These are phyloP conservation scores for Zygoascus tannicola DNA, from an alignment of 805 yeast genomes.

Conservation along the genomic window DNA sequence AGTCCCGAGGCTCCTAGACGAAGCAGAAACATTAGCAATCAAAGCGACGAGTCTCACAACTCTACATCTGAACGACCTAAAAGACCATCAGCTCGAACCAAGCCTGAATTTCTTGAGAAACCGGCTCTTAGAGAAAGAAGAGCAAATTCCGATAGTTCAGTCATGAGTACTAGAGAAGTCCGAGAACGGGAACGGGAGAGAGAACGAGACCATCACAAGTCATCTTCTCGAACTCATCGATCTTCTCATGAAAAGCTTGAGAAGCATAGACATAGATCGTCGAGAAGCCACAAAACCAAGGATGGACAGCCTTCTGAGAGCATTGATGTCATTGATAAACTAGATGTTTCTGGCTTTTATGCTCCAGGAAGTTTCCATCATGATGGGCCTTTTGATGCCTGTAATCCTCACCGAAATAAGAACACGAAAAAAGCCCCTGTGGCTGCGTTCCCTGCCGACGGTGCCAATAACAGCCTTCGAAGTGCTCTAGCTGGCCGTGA, in stretches of 20 bases:
- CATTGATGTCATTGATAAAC: slow-evolving; percentile 86
- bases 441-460: slow-evolving; percentile 89
- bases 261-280: neutral
- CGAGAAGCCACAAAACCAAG: slow-evolving; percentile 5
- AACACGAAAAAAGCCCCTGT: slow-evolving; percentile 70
- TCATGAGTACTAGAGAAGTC: slow-evolving; percentile 14
- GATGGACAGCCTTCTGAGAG: slow-evolving; percentile 29
- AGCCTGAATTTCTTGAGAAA: neutral
- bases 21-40: neutral
- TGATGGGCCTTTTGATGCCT: slow-evolving; percentile 98
- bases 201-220: slow-evolving; percentile 17
- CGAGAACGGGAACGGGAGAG: slow-evolving; percentile 14
- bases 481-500: slow-evolving; percentile 45
- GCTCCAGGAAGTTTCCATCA: slow-evolving; percentile 94
- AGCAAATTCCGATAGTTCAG: slow-evolving; percentile 18
- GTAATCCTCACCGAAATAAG: slow-evolving; percentile 92
- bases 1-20: neutral
- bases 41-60: neutral
- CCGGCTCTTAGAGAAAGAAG: slow-evolving; percentile 26
- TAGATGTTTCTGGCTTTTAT: slow-evolving; percentile 91
- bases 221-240: neutral
- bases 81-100: neutral
- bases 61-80: neutral
- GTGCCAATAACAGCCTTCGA: slow-evolving; percentile 79
- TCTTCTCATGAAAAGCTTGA: slow-evolving; percentile 15